A percentile compares a stretch with the other conserved stretches of the same genome.
Evolutionary conservation across 163 green algal genomes (phyloP).

Genomic region (Smithsoniella earleae): DNA sequence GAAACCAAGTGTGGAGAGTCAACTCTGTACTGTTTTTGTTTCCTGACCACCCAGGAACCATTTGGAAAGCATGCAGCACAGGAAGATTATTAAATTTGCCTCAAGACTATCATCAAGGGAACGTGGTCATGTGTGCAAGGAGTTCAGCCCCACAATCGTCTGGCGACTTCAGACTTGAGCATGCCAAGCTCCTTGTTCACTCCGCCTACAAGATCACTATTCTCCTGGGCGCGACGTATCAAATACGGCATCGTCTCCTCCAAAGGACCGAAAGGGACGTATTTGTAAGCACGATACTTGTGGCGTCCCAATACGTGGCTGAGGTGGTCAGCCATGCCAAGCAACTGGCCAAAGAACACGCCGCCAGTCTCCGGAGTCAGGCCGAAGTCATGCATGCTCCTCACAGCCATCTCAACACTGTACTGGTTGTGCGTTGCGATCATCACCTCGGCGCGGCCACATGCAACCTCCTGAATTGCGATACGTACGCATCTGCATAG

Average conservation of each 20-base stretch:
- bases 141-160: background rate
- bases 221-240: slow-evolving; percentile 69
- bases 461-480: slow-evolving; percentile 39
- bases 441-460: slow-evolving; percentile 43
- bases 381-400: slow-evolving; percentile 48
- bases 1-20: too few relatives aligned
- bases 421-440: slow-evolving; percentile 67
- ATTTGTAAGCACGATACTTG: slow-evolving; percentile 45
- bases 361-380: slow-evolving; percentile 37
- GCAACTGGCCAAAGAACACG: slow-evolving; percentile 67
- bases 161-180: slow-evolving; percentile 41
- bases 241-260: slow-evolving; percentile 74
- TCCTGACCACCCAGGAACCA: too few relatives aligned
- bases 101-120: too few relatives aligned
- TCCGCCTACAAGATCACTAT: slow-evolving; percentile 56
- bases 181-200: slow-evolving; percentile 42
- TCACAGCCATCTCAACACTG: slow-evolving; percentile 56
- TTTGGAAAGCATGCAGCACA: too few relatives aligned
- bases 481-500: slow-evolving; percentile 38
- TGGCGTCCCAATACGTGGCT: slow-evolving; percentile 61
- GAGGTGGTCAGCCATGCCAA: slow-evolving; percentile 85
- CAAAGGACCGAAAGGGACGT: slow-evolving; percentile 73
- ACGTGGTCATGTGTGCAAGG: too few relatives aligned
- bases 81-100: too few relatives aligned
- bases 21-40: too few relatives aligned